Percentiles rank a stretch among this genome's conserved stretches.
These are phyloP conservation scores for Miscanthus lutarioriparius DNA, from an alignment of 176 grass and related monocot genomes.

Conservation along the genomic window DNA sequence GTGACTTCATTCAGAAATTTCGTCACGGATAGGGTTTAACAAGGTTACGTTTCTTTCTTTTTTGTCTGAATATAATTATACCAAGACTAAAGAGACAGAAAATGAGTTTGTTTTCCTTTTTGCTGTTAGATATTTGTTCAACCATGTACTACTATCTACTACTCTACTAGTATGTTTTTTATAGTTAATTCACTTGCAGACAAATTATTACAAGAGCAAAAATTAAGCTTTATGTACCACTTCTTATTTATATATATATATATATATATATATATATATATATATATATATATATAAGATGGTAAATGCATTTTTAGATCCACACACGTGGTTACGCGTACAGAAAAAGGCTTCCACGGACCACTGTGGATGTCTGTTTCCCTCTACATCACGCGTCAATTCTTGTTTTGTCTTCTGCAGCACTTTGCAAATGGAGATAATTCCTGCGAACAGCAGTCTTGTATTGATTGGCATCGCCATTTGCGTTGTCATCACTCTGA, in stretches of 20 bases:
- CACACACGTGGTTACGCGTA: background rate
- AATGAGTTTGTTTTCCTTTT: background rate
- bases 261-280: too few relatives aligned
- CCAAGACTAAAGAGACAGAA: background rate
- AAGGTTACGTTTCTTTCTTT: too few relatives aligned
- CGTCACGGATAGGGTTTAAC: too few relatives aligned
- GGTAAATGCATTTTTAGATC: background rate
- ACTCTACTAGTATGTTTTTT: background rate
- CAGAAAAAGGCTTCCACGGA: background rate
- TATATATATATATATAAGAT: too few relatives aligned
- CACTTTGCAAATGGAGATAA: background rate
- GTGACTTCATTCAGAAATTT: background rate
- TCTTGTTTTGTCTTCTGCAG: background rate
- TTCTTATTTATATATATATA: too few relatives aligned
- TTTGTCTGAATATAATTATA: too few relatives aligned
- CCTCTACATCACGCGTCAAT: background rate
- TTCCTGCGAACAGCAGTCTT: background rate
- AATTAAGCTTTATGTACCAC: background rate
- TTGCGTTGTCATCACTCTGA: background rate
- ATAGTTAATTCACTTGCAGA: background rate
- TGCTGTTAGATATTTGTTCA: background rate
- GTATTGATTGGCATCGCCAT: background rate
- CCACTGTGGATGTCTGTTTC: background rate
- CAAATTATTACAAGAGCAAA: background rate
- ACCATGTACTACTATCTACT: background rate